These are phyloP conservation scores for Plasmodium cynomolgi DNA, from an alignment of 169 alveolate species.

Conservation along the genomic window DNA sequence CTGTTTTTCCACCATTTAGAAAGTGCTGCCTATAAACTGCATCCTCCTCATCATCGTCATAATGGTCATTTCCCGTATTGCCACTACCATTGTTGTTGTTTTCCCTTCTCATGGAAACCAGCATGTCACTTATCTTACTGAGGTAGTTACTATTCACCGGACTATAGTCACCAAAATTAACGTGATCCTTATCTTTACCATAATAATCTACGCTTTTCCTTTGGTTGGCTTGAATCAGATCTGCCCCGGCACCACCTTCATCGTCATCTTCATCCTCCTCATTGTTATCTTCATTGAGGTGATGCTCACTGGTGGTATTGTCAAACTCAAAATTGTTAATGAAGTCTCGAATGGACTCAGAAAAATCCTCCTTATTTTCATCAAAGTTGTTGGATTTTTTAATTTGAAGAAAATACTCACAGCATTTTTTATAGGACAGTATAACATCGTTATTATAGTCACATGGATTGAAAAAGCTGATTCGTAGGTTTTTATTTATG, in stretches of 20 bases:
- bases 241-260: not conserved
- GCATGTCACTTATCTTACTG: not conserved
- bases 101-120: not conserved
- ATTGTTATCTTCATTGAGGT: not conserved
- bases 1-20: not conserved
- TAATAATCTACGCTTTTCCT: not conserved
- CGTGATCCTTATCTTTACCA: not conserved
- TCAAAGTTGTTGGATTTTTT: slow-evolving; percentile 71
- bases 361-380: slow-evolving; percentile 38
- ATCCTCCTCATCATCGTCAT: not conserved
- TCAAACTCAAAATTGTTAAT: slow-evolving; percentile 36
- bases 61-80: not conserved
- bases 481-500: slow-evolving; percentile 52
- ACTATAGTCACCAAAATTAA: not conserved
- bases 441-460: slow-evolving; percentile 67
- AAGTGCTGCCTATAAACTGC: not conserved
- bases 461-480: slow-evolving; percentile 53
- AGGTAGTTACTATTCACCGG: not conserved
- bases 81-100: not conserved
- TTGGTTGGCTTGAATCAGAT: not conserved
- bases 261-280: not conserved
- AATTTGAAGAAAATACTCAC: slow-evolving; percentile 60
- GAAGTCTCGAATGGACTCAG: slow-evolving; percentile 32
- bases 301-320: not conserved
- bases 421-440: slow-evolving; percentile 54